Evolutionary conservation across 208 protist genomes (phyloP), one percentile per base, ranked within the genome.

Genomic region (Blechomonas ayalai): DNA sequence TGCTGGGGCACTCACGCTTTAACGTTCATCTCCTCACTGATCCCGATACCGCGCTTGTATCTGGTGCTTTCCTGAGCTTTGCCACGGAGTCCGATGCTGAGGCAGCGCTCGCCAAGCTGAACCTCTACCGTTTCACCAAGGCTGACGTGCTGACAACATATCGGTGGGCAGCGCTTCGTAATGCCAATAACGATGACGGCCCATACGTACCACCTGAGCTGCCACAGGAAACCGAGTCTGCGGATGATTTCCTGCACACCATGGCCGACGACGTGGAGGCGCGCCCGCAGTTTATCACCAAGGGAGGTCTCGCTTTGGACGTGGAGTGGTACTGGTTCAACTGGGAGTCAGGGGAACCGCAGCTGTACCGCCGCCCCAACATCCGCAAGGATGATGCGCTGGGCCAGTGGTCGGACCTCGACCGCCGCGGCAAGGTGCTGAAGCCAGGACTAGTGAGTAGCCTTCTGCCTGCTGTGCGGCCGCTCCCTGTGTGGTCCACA

Each of bases 261-360:
- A 89, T 94, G 76, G 71, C 64, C 8, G 74, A 87, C 42, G 86
- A 94, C 48, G 28, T 52, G 19, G 67, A 87, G 54, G 82, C 67
- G 10, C 80, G 80, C 20, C 82, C 86, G 32, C 81, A 91, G 77
- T 94, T 83, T 49, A 44, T 94, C 44, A 67, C 82, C 46, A 94
- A 94, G 57, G 70, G 70, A 6, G 82, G 79, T 35, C 33, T 74
- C 9, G 39, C 51, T 18, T 70, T 76, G 43, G 79, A 90, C 65
- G 71, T 70, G 47, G 73, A 82, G 50, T 91, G 81, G 86, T 87
- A 86, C 59, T 88, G 75, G 82, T 90, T 79, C 47, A 78, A 89
- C 56, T 86, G 80, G 60, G 73, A 80, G 49, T 80, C 65, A 51
- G 73, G 79, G 20, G 68, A 87, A 55, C 72, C 68, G 22, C 68